Percentiles rank a stretch among this genome's conserved stretches.
phyloP scores from a whole-genome alignment of 75 land plant genomes.

The Selaginella tamariscina region DNA sequence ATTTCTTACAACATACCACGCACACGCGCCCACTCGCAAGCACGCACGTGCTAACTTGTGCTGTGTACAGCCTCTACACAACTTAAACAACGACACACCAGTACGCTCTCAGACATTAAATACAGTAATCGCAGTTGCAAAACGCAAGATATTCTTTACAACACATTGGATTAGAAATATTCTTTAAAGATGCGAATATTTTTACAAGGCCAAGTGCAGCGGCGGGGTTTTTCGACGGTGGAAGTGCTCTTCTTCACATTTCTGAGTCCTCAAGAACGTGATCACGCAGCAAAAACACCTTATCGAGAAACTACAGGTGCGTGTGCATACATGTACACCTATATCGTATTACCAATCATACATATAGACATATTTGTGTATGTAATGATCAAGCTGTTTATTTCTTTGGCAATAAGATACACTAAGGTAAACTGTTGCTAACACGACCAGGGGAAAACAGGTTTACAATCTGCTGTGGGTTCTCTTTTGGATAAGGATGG shows the following conservation, averaged over 20 bases:
- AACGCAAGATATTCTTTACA: constrained; percentile 30
- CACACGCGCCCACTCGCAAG: too few species aligned
- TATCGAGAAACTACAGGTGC: constrained; percentile 26
- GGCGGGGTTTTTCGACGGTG: constrained; percentile 20
- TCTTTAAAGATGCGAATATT: constrained; percentile 24
- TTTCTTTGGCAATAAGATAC: too few species aligned
- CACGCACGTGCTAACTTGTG: too few species aligned
- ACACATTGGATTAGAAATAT: constrained; percentile 32
- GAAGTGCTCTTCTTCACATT: constrained; percentile 37
- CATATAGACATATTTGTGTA: not conserved
- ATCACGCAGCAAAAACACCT: constrained; percentile 12
- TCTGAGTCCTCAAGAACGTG: constrained; percentile 25
- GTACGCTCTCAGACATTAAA: constrained; percentile 30
- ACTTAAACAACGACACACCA: constrained; percentile 34
- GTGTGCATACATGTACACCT: not conserved
- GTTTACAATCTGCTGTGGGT: constrained; percentile 15
- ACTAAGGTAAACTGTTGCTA: too few species aligned
- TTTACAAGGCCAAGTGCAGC: constrained; percentile 11
- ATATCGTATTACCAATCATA: not conserved
- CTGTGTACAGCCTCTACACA: constrained; percentile 28
- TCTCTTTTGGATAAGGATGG: constrained; percentile 29
- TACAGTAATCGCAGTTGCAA: constrained; percentile 30
- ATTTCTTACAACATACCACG: too few species aligned
- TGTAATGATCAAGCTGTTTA: not conserved
- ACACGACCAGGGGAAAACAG: not conserved